Evolutionary conservation across 176 grass and related monocot genomes (phyloP).

Genomic region (Melocanna baccifera): DNA sequence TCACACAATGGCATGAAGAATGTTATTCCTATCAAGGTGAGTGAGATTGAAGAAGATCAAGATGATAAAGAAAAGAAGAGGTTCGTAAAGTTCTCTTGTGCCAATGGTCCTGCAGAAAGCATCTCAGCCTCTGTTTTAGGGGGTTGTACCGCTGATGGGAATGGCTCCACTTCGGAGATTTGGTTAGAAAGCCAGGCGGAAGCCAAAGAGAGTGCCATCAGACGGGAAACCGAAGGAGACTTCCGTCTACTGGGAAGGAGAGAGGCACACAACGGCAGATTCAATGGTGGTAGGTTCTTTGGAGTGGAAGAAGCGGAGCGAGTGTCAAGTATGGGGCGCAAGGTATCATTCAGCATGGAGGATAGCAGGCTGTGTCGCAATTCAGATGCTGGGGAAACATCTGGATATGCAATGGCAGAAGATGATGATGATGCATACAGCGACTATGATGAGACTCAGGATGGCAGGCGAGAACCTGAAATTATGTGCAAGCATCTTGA

Average conservation of each 20-base stretch:
- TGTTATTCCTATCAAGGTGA: constrained; percentile 36
- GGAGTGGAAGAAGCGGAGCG: constrained; percentile 63
- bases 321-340: constrained; percentile 64
- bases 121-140: constrained; percentile 55
- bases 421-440: constrained; percentile 57
- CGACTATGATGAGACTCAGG: constrained; percentile 68
- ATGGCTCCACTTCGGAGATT: constrained; percentile 59
- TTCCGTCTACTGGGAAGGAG: constrained; percentile 92
- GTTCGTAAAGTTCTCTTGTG: constrained; percentile 58
- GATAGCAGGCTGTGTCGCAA: constrained; percentile 47
- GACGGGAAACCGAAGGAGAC: constrained; percentile 91
- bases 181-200: constrained; percentile 48
- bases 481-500: constrained; percentile 86
- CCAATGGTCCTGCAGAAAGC: constrained; percentile 30
- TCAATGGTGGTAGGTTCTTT: constrained; percentile 68
- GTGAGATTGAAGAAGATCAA: constrained; percentile 86
- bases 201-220: constrained; percentile 81
- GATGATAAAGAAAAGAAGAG: constrained; percentile 57
- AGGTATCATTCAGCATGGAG: constrained; percentile 84
- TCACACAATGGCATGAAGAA: constrained; percentile 45
- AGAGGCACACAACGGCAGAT: constrained; percentile 56
- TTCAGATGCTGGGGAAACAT: constrained; percentile 79
- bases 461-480: constrained; percentile 79
- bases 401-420: constrained; percentile 64
- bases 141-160: constrained; percentile 29